phyloP scores from a whole-genome alignment of 495 filamentous ascomycete genomes.

The Aspergillus affinis region DNA sequence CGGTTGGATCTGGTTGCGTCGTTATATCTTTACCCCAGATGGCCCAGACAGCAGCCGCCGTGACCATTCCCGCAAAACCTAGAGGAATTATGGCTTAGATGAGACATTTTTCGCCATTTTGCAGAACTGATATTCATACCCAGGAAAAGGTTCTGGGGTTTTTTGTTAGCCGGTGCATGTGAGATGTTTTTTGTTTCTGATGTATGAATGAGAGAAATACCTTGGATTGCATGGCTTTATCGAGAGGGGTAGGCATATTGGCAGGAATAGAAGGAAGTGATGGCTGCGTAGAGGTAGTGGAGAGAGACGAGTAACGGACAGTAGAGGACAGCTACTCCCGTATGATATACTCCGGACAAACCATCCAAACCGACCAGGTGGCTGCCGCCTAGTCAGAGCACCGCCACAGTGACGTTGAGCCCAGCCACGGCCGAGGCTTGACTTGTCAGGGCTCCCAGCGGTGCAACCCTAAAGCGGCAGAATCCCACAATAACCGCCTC shows the following conservation, averaged over 20 bases:
- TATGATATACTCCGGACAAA: background rate
- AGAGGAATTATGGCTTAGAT: constrained; percentile 17
- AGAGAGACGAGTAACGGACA: too few relatives aligned
- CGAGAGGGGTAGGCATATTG: constrained; percentile 68
- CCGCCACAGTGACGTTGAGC: constrained; percentile 5
- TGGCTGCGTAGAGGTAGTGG: background rate
- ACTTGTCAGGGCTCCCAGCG: constrained; percentile 9
- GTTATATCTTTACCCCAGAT: constrained; percentile 84
- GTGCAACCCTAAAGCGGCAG: constrained; percentile 16
- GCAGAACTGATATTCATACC: constrained; percentile 40
- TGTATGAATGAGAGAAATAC: constrained; percentile 35
- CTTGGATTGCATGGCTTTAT: constrained; percentile 76
- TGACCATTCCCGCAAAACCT: constrained; percentile 78
- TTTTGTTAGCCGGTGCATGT: constrained; percentile 15
- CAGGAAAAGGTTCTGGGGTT: constrained; percentile 53
- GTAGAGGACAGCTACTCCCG: background rate
- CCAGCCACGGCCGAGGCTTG: constrained; percentile 1
- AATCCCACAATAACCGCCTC: constrained; percentile 19
- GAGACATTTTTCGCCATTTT: constrained; percentile 5
- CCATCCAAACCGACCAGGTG: background rate
- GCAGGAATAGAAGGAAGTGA: background rate
- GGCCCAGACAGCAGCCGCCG: constrained; percentile 77
- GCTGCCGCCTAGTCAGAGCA: constrained; percentile 3
- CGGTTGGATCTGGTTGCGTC: constrained; percentile 66
- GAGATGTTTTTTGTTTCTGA: background rate